Conservation (phyloP, 192 early-diverging fungal species). For the Rhizoclosmatium globosum region DNA sequence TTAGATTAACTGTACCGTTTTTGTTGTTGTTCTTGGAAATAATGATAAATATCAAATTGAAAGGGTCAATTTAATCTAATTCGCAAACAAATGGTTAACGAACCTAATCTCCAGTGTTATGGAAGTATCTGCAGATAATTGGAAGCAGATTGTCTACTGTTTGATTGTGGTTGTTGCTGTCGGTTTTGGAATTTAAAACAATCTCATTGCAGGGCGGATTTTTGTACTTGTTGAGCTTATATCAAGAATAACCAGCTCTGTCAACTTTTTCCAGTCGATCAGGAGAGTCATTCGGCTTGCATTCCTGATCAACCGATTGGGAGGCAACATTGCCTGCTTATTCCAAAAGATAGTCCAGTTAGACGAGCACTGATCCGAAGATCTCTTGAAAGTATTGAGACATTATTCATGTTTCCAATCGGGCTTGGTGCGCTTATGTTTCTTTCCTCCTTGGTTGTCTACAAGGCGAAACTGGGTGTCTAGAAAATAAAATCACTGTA, state of each 20-base stretch:
- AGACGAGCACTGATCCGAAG: conserved; percentile 10
- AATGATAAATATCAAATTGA: conserved; percentile 41
- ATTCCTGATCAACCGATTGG: neutral
- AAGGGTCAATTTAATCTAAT: conserved; percentile 60
- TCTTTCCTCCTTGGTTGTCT: conserved; percentile 25
- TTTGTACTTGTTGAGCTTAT: conserved; percentile 68
- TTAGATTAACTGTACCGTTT: neutral
- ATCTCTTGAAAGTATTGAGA: conserved; percentile 12
- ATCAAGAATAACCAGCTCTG: conserved; percentile 64
- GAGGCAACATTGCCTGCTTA: neutral
- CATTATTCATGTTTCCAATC: conserved; percentile 30
- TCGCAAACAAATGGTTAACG: no score
- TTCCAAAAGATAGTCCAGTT: neutral
- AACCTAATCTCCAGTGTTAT: conserved; percentile 65
- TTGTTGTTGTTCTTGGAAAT: neutral
- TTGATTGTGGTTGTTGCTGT: conserved; percentile 71
- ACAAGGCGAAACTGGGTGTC: conserved; percentile 34
- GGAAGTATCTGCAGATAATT: conserved; percentile 54
- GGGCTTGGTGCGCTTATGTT: conserved; percentile 30
- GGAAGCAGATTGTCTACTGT: conserved; percentile 66
- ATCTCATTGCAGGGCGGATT: conserved; percentile 74
- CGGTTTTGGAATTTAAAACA: conserved; percentile 73
- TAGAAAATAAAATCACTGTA: no score
- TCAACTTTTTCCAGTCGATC: conserved; percentile 57
- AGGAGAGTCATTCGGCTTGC: conserved; percentile 68